Evolutionary conservation across 1,139 yeast genomes (phyloP), one percentile per base, ranked within the genome.

Genomic region (Hyphopichia burtonii): DNA sequence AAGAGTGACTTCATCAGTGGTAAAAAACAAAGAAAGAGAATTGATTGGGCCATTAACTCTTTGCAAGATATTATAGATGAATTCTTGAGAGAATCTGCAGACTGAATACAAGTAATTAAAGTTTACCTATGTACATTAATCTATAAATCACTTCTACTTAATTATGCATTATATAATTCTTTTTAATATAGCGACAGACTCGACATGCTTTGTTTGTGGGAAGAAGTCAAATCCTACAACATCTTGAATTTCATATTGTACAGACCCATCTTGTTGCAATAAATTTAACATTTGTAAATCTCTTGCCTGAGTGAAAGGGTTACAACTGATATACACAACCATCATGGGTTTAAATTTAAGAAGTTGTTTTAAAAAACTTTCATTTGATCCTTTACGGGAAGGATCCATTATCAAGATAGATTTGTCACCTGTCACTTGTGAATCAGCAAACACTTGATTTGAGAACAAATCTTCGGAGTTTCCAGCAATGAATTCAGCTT

Each of bases 141-240:
- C 5, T 20, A n/a, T n/a, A n/a, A n/a, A n/a, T n/a, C n/a, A n/a
- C n/a, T n/a, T n/a, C n/a, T n/a, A n/a, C n/a, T 17, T 20, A 16
- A 40, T 22, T 38, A 15, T 41, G 39, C 33, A 39, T 25, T 25
- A 25, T 25, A 10, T 11, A 31, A 31, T 10, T 17, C 34, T 31
- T 43, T 69, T 68, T 33, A 73, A 46, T 3, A 73, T 51, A 0
- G 76, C 77, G 3, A 73, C 61, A 1, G 74, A 59, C 50, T 73
- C 78, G 10, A 73, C 74, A 48, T 73, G 78, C 58, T 93, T 96
- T 0, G 99, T 93, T 63, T 91, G 98, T 3, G 99, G 99, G 73
- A 72, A 73, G 54, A 73, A 73, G 48, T 73, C 78, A 51, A 71
- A 73, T 3, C 78, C 78, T 1, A 54, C 55, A 3, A 73, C 54